A percentile compares a stretch with the other conserved stretches of the same genome.
Conservation (phyloP, 345 rosid genomes). For the Moringa oleifera region DNA sequence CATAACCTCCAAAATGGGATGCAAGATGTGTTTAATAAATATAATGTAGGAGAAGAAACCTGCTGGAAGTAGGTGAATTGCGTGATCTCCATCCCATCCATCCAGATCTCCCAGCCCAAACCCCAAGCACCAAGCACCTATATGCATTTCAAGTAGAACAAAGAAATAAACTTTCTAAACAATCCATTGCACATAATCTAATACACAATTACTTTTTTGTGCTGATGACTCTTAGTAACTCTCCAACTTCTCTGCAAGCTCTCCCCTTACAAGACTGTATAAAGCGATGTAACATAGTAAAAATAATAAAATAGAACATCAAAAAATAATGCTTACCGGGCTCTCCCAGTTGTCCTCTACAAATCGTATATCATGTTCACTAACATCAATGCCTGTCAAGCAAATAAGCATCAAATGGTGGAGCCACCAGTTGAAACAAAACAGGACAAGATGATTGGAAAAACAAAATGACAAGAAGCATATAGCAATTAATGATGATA, state of each 20-base stretch:
- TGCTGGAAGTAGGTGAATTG: conserved; percentile 99
- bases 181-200: conserved; percentile 2
- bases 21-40: background rate
- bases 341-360: conserved; percentile 99
- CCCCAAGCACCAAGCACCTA: conserved; percentile 99
- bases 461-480: background rate
- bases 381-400: conserved; percentile 76
- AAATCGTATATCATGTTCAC: conserved; percentile 81
- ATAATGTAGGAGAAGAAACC: conserved; percentile 36
- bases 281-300: conserved; percentile 2
- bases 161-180: background rate
- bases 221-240: too few species aligned
- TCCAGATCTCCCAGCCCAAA: conserved; percentile 99
- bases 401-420: conserved; percentile 7
- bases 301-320: background rate
- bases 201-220: background rate
- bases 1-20: background rate
- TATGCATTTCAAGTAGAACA: conserved; percentile 18
- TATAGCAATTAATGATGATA: background rate
- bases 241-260: background rate
- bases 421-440: background rate
- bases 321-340: conserved; percentile 55
- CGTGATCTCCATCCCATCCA: conserved; percentile 99
- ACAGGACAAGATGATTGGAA: background rate
- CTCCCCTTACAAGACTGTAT: conserved; percentile 2